phyloP scores from a whole-genome alignment of 345 rosid genomes.

The Eucalyptus marginata region DNA sequence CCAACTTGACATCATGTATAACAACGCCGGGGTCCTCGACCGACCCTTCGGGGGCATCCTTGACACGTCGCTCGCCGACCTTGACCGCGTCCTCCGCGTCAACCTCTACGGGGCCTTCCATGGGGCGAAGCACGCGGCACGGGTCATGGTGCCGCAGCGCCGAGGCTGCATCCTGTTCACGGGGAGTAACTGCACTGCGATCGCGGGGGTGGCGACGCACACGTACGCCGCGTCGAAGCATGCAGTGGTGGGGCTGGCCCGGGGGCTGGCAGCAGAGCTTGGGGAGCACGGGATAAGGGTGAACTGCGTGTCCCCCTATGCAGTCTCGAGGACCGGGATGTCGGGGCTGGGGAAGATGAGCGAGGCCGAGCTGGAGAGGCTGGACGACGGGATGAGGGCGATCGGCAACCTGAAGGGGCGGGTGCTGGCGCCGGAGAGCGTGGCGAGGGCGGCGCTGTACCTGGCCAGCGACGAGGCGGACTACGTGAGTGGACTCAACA shows the following conservation, averaged over 20 bases:
- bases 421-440: not conserved
- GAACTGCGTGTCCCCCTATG: slow-evolving; percentile 9
- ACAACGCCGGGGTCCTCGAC: not conserved
- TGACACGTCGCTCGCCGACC: not conserved
- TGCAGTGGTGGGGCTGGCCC: slow-evolving; percentile 2
- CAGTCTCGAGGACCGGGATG: not conserved
- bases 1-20: not conserved
- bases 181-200: not conserved
- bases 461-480: slow-evolving; percentile 26
- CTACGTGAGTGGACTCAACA: slow-evolving; percentile 24
- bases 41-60: not conserved
- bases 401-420: slow-evolving; percentile 13
- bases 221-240: slow-evolving; percentile 4
- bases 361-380: not conserved
- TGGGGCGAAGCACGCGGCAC: not conserved
- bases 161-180: not conserved
- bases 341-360: not conserved
- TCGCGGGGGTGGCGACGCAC: not conserved
- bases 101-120: not conserved
- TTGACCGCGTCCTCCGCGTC: not conserved
- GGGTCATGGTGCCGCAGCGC: not conserved
- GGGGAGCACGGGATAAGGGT: slow-evolving; percentile 9
- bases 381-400: not conserved
- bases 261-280: not conserved
- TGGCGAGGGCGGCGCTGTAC: slow-evolving; percentile 15